Evolutionary conservation across 176 grass and related monocot species (phyloP).

Genomic region (Rhynchospora pubera): DNA sequence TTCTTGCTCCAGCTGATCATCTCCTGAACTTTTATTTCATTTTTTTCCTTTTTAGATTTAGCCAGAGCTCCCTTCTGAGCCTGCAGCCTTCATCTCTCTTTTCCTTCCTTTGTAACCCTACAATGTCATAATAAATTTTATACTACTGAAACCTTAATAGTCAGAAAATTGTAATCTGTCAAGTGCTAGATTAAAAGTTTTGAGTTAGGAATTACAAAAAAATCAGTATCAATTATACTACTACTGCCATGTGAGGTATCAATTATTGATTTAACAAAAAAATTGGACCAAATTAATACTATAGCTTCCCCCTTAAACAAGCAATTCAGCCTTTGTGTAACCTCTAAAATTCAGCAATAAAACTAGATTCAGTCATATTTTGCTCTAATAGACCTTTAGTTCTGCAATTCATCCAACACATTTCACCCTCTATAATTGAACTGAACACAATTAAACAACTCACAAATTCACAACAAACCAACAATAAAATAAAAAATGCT

Average conservation of each 20-base stretch:
- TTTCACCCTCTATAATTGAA: background rate
- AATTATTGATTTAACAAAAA: background rate
- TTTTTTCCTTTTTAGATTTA: constrained; percentile 10
- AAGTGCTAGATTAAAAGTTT: background rate
- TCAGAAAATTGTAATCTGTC: background rate
- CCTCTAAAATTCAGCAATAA: background rate
- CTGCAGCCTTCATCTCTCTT: constrained; percentile 13
- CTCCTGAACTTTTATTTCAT: background rate
- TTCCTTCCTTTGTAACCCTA: constrained; percentile 11
- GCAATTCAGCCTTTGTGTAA: background rate
- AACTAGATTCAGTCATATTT: background rate
- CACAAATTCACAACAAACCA: background rate
- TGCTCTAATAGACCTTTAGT: background rate
- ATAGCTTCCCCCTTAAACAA: background rate
- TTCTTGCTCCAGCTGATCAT: constrained; percentile 12
- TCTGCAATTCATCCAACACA: background rate
- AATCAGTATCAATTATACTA: background rate
- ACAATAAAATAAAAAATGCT: background rate
- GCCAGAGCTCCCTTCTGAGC: constrained; percentile 5
- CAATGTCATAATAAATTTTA: background rate
- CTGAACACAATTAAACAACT: background rate
- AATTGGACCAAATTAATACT: background rate
- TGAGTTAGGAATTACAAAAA: background rate
- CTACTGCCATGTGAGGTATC: too few species aligned
- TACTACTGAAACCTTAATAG: background rate